Conservation (phyloP, 495 filamentous ascomycete genomes). For the Neurospora sp. region DNA sequence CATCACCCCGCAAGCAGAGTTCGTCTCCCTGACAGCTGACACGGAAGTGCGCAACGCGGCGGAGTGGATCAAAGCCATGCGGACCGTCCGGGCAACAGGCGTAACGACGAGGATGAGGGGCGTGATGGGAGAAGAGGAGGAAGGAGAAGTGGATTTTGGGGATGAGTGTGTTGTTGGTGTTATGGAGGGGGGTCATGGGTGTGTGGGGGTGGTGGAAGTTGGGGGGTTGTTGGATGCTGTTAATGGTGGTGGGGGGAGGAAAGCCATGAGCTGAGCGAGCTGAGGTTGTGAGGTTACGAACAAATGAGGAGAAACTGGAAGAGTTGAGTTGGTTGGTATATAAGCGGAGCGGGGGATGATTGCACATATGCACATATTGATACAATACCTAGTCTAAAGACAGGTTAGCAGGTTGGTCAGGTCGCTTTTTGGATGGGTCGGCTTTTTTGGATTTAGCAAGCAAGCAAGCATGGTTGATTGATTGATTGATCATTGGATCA, state of each 20-base stretch:
- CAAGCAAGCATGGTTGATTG: background rate
- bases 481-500: background rate
- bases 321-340: background rate
- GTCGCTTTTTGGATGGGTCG: background rate
- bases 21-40: conserved; percentile 34
- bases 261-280: background rate
- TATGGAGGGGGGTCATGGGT: conserved; percentile 25
- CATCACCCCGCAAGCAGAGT: conserved; percentile 27
- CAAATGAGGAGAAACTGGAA: background rate
- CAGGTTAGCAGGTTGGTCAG: background rate
- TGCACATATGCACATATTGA: background rate
- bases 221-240: conserved; percentile 15
- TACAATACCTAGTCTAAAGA: background rate
- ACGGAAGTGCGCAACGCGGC: conserved; percentile 30
- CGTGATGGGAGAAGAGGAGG: background rate
- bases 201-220: conserved; percentile 36
- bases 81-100: conserved; percentile 5
- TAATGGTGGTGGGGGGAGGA: background rate
- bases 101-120: conserved; percentile 2
- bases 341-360: background rate
- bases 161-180: conserved; percentile 36
- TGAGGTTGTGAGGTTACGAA: too few relatives aligned
- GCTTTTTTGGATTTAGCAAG: background rate
- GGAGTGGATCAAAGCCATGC: conserved; percentile 27
- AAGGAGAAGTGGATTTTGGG: conserved; percentile 8